phyloP scores from a whole-genome alignment of 306 rosid species.

The Cyamopsis tetragonoloba region DNA sequence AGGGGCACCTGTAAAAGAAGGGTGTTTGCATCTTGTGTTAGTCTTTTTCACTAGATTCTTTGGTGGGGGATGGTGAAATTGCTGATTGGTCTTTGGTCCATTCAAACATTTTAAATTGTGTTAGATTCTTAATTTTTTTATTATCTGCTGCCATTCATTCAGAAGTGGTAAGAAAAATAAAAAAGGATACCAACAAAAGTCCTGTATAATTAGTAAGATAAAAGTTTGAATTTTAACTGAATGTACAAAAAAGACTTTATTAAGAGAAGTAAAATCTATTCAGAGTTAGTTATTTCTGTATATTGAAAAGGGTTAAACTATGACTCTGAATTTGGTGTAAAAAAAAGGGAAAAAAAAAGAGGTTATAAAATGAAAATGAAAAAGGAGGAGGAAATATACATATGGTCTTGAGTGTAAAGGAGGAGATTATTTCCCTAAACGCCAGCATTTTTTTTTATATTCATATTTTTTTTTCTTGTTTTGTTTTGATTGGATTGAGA shows the following conservation, averaged over 20 bases:
- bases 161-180: conserved; percentile 10
- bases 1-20: conserved; percentile 53
- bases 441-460: conserved; percentile 29
- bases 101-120: conserved; percentile 35
- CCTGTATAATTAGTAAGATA: too few relatives aligned
- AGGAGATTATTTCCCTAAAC: conserved; percentile 26
- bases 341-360: too few relatives aligned
- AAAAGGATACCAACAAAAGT: too few relatives aligned
- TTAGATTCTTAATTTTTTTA: conserved; percentile 34
- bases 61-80: conserved; percentile 33
- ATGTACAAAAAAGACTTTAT: too few relatives aligned
- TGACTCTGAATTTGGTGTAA: too few relatives aligned
- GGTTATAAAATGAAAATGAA: conserved; percentile 2
- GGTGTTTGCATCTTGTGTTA: conserved; percentile 48
- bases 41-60: conserved; percentile 56
- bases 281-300: too few relatives aligned
- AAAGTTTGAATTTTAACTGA: too few relatives aligned
- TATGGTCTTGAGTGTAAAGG: conserved; percentile 36
- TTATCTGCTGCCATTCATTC: conserved; percentile 25
- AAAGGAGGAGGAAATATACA: conserved; percentile 14
- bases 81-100: conserved; percentile 53
- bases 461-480: conserved; percentile 11
- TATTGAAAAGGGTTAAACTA: too few relatives aligned
- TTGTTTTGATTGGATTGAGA: conserved; percentile 30
- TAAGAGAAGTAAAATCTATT: too few relatives aligned